Evolutionary conservation across 1,284 basidiomycete genomes (phyloP).

Genomic region (Tilletia indica): DNA sequence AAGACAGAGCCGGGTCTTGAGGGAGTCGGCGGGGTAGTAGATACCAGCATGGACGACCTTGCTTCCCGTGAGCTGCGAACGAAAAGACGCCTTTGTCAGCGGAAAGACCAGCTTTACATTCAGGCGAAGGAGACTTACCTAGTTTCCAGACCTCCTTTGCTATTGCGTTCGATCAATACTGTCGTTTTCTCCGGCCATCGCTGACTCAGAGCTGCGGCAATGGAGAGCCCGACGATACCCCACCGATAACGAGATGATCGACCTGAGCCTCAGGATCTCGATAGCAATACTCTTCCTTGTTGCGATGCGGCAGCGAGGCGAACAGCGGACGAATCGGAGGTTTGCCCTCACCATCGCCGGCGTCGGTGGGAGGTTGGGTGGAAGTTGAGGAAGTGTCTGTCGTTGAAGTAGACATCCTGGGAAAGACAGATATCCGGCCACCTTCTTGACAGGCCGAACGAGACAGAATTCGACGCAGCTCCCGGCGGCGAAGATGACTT

Average conservation of each 20-base stretch:
- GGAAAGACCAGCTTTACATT: slow-evolving; percentile 22
- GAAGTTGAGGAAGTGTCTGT: neutral
- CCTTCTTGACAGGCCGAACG: no score
- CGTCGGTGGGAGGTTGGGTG: slow-evolving; percentile 1
- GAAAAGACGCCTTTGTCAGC: slow-evolving; percentile 2
- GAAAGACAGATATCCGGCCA: neutral
- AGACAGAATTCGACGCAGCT: no score
- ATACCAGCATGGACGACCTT: slow-evolving; percentile 84
- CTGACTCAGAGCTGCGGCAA: slow-evolving; percentile 73
- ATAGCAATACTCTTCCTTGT: slow-evolving; percentile 25
- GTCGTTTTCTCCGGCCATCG: slow-evolving; percentile 73
- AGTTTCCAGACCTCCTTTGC: slow-evolving; percentile 47
- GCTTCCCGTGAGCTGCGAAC: slow-evolving; percentile 76
- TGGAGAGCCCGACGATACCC: slow-evolving; percentile 85
- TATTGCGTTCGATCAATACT: slow-evolving; percentile 79
- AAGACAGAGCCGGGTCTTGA: slow-evolving; percentile 84
- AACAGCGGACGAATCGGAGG: neutral
- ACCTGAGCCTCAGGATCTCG: slow-evolving; percentile 68
- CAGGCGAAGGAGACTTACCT: slow-evolving; percentile 20
- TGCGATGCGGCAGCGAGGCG: slow-evolving; percentile 7
- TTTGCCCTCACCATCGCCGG: neutral
- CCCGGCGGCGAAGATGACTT: no score
- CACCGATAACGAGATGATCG: slow-evolving; percentile 91
- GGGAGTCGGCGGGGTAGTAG: slow-evolving; percentile 74
- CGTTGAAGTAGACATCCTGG: neutral